phyloP scores from a whole-genome alignment of 305 asterid species.

The Fraxinus baroniana region DNA sequence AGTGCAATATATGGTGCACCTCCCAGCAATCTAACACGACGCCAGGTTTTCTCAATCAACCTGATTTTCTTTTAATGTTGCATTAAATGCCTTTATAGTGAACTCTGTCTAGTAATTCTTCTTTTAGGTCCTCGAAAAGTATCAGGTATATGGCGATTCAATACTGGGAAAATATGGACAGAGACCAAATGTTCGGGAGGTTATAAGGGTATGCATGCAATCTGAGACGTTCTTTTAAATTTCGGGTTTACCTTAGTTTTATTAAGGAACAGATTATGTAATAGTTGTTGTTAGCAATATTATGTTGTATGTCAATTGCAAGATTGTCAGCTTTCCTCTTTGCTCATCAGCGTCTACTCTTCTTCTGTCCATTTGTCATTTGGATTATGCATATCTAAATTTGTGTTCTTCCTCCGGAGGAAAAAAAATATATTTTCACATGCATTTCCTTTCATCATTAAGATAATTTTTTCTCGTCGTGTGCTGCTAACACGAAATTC shows the following conservation, averaged over 20 bases:
- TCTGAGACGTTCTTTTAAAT: not conserved
- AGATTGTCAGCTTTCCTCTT: not conserved
- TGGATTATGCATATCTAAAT: not conserved
- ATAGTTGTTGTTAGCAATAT: not conserved
- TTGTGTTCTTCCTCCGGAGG: not conserved
- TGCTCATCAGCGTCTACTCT: not conserved
- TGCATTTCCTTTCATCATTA: not conserved
- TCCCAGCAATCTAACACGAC: constrained; percentile 56
- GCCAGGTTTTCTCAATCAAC: constrained; percentile 59
- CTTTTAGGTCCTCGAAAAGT: constrained; percentile 73
- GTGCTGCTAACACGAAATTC: not conserved
- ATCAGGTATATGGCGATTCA: constrained; percentile 73
- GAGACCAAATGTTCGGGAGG: constrained; percentile 68
- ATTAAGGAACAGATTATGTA: not conserved
- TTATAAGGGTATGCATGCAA: constrained; percentile 52
- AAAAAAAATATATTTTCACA: not conserved
- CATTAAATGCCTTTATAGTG: constrained; percentile 10
- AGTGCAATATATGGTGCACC: constrained; percentile 78
- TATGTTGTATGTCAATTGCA: not conserved
- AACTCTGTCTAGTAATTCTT: constrained; percentile 18
- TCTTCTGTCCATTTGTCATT: not conserved
- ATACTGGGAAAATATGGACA: constrained; percentile 56
- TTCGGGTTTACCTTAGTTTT: not conserved
- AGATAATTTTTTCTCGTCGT: not conserved
- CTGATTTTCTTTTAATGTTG: constrained; percentile 1